phyloP scores from a whole-genome alignment of 352 stramenopile species.

The Pythium apleroticum region DNA sequence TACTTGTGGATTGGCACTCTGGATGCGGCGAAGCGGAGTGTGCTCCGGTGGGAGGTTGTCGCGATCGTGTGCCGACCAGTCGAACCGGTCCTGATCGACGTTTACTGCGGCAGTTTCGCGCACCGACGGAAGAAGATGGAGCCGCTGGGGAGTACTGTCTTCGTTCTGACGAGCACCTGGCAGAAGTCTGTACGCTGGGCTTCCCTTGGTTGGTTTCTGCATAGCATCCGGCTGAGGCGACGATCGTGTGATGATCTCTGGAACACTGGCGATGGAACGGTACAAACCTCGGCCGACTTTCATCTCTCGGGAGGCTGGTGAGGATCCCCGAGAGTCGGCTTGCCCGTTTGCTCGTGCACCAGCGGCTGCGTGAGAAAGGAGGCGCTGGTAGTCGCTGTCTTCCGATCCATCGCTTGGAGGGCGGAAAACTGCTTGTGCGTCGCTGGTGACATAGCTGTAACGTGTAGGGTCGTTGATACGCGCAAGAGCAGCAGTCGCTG shows the following conservation, averaged over 20 bases:
- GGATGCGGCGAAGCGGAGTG: slow-evolving; percentile 6
- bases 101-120: slow-evolving; percentile 4
- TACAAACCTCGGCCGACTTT: slow-evolving; percentile 21
- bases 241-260: slow-evolving; percentile 16
- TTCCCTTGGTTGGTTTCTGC: slow-evolving; percentile 4
- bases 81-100: not conserved
- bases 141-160: slow-evolving; percentile 4
- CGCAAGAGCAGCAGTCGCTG: slow-evolving; percentile 9
- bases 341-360: slow-evolving; percentile 5
- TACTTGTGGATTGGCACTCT: slow-evolving; percentile 15
- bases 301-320: slow-evolving; percentile 9
- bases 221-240: not conserved
- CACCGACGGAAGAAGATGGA: slow-evolving; percentile 18
- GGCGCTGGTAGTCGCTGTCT: slow-evolving; percentile 13
- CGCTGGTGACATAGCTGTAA: slow-evolving; percentile 1
- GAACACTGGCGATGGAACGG: slow-evolving; percentile 18
- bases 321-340: not conserved
- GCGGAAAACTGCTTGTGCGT: slow-evolving; percentile 19
- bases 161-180: slow-evolving; percentile 7
- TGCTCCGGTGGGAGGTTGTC: slow-evolving; percentile 15
- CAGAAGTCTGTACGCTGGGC: slow-evolving; percentile 12
- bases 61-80: slow-evolving; percentile 5
- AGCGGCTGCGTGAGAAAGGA: not conserved
- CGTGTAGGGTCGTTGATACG: slow-evolving; percentile 15
- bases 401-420: slow-evolving; percentile 18